Evolutionary conservation across 805 yeast genomes (phyloP), one percentile per base, ranked within the genome.

Genomic region (Wickerhamiella kurtzmanii): DNA sequence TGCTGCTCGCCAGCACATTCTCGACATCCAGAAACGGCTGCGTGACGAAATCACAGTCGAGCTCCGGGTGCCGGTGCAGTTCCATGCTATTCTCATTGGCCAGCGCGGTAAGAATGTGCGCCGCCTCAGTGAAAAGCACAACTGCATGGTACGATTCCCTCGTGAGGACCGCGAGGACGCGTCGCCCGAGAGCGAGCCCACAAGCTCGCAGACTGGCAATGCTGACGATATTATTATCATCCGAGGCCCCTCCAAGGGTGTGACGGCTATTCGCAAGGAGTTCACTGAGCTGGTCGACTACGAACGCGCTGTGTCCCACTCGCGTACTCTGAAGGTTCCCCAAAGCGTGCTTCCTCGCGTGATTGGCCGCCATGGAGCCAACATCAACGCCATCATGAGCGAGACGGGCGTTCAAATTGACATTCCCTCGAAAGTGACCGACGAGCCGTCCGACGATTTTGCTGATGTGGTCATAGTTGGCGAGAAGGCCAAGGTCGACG

Each of bases 331-430:
- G 37, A 61, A 67, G 42, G 80, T 92, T 44, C 94, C 96, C 36
- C 62, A 72, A 39, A 75, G 73, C 50, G 80, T 86, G n/a, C 74
- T 89, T 50, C 74, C 96, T 18, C 74, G 86, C 60, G 79, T 92
- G 49, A 87, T 92, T 61, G 98, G 98, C 58, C 86, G 82, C 59
- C 71, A 73, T 50, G 96, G 97, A 61, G 89, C 84, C 51, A 75
- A 73, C 44, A 81, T 92, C 58, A 82, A 79, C 52, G 84, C 82
- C 59, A 80, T 94, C 48, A 76, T 84, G 51, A 87, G 80, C 44
- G 76, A 73, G 37, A 67, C 78, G 36, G 83, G 80, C 41, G 60
- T 69, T n/a, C 49, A 58, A 21, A 63, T 67, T 43, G 68, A 67
- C 38, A 57, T 67, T 48, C 71, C 66, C 45, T 15, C 25, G 15